Conservation (phyloP, 2,329 filamentous ascomycete species). For the Ophiocordyceps camponoti-floridani region DNA sequence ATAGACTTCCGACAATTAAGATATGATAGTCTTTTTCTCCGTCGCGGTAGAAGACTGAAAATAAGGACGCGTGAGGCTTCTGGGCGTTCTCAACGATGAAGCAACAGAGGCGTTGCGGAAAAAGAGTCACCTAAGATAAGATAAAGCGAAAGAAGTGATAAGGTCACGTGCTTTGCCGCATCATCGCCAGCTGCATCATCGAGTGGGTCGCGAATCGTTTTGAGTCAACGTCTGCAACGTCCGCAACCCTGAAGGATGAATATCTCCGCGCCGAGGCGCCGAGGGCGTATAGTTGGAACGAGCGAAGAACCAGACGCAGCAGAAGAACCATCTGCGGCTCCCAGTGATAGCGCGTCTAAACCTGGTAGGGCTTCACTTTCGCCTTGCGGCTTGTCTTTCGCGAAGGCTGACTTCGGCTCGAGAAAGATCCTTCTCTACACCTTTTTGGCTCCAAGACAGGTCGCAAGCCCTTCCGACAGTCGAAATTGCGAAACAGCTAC, state of each 20-base stretch:
- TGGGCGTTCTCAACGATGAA: not conserved
- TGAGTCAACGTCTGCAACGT: no score
- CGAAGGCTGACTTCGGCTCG: constrained; percentile 14
- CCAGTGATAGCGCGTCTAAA: constrained; percentile 9
- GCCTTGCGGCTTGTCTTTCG: constrained; percentile 10
- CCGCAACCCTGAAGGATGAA: constrained; percentile 21
- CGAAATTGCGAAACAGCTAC: constrained; percentile 37
- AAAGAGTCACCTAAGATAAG: constrained; percentile 19
- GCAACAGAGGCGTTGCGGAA: constrained; percentile 6
- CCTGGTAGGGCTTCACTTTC: constrained; percentile 17
- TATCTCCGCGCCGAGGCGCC: constrained; percentile 39
- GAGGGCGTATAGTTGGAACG: constrained; percentile 60
- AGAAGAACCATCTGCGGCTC: constrained; percentile 4
- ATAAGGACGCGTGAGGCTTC: not conserved
- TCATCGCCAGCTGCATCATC: not conserved
- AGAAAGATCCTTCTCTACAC: constrained; percentile 16
- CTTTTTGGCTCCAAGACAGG: constrained; percentile 23
- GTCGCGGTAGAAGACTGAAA: constrained; percentile 6
- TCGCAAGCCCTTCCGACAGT: constrained; percentile 38
- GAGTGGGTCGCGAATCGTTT: no score
- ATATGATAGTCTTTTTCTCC: constrained; percentile 7
- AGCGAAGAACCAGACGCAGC: constrained; percentile 43
- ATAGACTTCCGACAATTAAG: not conserved
- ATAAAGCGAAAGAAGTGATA: constrained; percentile 8
- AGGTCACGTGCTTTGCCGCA: no score